These are phyloP conservation scores for Euphorbia schlechtendalii DNA, from an alignment of 441 rosid genomes.

Conservation along the genomic window DNA sequence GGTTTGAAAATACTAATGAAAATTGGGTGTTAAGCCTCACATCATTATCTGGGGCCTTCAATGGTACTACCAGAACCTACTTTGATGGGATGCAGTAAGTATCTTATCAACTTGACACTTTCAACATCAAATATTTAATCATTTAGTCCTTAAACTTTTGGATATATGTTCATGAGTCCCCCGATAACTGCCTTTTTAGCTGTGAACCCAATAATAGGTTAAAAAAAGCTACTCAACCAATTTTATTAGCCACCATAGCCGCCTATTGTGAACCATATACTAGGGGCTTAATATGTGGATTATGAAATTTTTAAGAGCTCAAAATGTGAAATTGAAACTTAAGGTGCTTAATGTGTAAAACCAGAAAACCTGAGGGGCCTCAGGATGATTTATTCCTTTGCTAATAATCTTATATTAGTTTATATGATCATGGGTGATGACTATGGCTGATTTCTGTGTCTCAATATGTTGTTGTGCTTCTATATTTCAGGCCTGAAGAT, in stretches of 20 bases:
- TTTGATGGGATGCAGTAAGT: constrained; percentile 95
- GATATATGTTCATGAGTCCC: neutral
- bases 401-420: no score
- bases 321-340: no score
- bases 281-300: no score
- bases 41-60: constrained; percentile 88
- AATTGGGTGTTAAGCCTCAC: constrained; percentile 89
- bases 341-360: neutral
- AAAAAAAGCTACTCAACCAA: no score
- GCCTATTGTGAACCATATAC: no score
- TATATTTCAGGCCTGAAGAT: constrained; percentile 37
- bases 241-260: no score
- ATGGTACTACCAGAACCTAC: constrained; percentile 92
- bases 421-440: no score
- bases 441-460: constrained; percentile 13
- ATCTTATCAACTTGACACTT: constrained; percentile 5
- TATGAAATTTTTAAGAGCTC: no score
- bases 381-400: neutral
- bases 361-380: neutral
- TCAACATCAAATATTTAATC: no score
- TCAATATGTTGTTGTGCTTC: neutral
- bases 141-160: neutral
- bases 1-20: constrained; percentile 71
- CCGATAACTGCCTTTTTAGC: neutral
- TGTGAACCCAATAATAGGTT: neutral